A percentile compares a stretch with the other conserved stretches of the same genome.
Conservation (phyloP, 225 moss, liverwort and hornwort genomes). For the Asterella californica region DNA sequence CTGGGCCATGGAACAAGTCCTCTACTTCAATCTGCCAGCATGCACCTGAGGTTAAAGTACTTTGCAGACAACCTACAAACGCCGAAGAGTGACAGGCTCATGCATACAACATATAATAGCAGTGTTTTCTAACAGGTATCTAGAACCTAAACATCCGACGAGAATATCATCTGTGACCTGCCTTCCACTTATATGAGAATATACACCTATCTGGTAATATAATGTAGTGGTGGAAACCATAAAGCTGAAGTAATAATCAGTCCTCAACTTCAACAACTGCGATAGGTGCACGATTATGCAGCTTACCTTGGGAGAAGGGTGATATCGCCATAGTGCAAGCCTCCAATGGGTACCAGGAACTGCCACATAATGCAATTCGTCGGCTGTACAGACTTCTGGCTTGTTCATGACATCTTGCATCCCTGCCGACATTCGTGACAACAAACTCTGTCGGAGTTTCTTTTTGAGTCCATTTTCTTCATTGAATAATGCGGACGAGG, state of each 20-base stretch:
- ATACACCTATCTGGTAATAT: not conserved
- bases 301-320: conserved; percentile 56
- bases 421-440: conserved; percentile 22
- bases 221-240: not conserved
- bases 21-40: not conserved
- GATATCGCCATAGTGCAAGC: conserved; percentile 90
- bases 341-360: conserved; percentile 81
- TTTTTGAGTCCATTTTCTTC: not conserved
- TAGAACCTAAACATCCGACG: not conserved
- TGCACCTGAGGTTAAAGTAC: not conserved
- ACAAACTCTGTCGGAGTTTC: conserved; percentile 11
- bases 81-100: not conserved
- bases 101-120: not conserved
- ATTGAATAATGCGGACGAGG: not conserved
- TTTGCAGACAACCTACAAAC: not conserved
- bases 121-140: not conserved
- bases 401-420: conserved; percentile 34
- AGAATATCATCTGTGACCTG: not conserved
- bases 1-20: not conserved
- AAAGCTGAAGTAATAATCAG: not conserved
- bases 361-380: conserved; percentile 91
- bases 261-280: not conserved
- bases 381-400: conserved; percentile 82
- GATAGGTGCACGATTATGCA: not conserved
- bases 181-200: not conserved